These are phyloP conservation scores for Trichomonas gallinae DNA, from an alignment of 208 protist genomes.

Conservation along the genomic window DNA sequence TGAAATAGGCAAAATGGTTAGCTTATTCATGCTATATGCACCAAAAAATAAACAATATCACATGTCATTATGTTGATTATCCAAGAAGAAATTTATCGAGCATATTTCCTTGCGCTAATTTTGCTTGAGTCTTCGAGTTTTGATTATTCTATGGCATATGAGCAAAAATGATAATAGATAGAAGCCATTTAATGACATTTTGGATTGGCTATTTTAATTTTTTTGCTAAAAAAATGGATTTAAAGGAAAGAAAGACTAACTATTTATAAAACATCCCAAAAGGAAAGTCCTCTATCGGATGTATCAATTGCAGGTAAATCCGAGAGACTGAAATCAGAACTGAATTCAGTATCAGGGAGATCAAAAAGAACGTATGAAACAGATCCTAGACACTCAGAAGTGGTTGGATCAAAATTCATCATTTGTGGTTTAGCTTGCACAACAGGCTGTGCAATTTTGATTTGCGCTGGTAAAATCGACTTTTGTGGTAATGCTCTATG, in stretches of 20 bases:
- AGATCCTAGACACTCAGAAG: not conserved
- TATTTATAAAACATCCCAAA: not conserved
- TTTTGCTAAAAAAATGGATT: too few relatives aligned
- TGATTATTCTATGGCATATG: too few relatives aligned
- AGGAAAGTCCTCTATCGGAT: not conserved
- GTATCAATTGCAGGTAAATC: not conserved
- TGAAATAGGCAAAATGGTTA: too few relatives aligned
- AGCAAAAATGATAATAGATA: too few relatives aligned
- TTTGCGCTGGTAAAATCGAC: not conserved
- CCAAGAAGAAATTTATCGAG: too few relatives aligned
- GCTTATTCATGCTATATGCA: too few relatives aligned
- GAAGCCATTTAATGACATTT: too few relatives aligned
- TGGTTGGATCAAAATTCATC: not conserved
- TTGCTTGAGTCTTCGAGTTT: too few relatives aligned
- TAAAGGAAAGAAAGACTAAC: not conserved
- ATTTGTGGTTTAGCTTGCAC: not conserved
- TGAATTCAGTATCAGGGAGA: not conserved
- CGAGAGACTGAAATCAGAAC: not conserved
- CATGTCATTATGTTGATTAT: too few relatives aligned
- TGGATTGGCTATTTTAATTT: too few relatives aligned
- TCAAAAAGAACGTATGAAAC: not conserved
- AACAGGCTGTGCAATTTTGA: not conserved
- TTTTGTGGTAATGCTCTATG: not conserved
- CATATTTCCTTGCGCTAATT: too few relatives aligned
- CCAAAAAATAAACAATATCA: too few relatives aligned